phyloP scores from a whole-genome alignment of 345 rosid genomes.

The Adansonia digitata region DNA sequence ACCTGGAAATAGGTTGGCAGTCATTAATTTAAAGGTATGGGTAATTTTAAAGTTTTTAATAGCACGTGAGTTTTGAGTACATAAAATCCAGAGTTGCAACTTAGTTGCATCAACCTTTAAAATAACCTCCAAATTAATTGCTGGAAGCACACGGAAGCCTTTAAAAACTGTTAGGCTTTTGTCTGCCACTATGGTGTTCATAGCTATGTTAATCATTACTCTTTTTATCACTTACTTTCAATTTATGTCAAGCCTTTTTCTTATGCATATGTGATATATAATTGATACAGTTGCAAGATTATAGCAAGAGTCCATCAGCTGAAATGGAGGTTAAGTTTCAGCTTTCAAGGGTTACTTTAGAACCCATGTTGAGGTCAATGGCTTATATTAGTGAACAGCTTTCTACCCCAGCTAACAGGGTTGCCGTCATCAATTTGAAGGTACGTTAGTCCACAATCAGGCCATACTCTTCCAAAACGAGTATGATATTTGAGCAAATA shows the following conservation, averaged over 20 bases:
- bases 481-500: not conserved
- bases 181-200: not conserved
- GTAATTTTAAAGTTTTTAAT: not conserved
- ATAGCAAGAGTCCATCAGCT: slow-evolving; percentile 68
- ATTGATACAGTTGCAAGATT: slow-evolving; percentile 80
- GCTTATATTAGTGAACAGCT: slow-evolving; percentile 93
- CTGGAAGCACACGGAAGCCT: not conserved
- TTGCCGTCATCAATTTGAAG: slow-evolving; percentile 96
- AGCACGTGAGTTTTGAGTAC: not conserved
- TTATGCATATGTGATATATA: slow-evolving; percentile 9
- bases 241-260: slow-evolving; percentile 15
- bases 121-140: not conserved
- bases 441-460: slow-evolving; percentile 23
- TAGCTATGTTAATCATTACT: not conserved
- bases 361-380: slow-evolving; percentile 97
- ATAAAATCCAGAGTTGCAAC: not conserved
- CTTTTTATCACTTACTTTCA: not conserved
- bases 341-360: slow-evolving; percentile 77
- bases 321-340: slow-evolving; percentile 95
- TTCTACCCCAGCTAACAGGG: slow-evolving; percentile 80
- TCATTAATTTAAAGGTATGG: slow-evolving; percentile 85
- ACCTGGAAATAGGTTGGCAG: slow-evolving; percentile 75
- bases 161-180: slow-evolving; percentile 4
- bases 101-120: not conserved
- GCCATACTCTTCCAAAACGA: not conserved